phyloP scores from a whole-genome alignment of 2,329 filamentous ascomycete genomes.

The Cladosporium sp. region DNA sequence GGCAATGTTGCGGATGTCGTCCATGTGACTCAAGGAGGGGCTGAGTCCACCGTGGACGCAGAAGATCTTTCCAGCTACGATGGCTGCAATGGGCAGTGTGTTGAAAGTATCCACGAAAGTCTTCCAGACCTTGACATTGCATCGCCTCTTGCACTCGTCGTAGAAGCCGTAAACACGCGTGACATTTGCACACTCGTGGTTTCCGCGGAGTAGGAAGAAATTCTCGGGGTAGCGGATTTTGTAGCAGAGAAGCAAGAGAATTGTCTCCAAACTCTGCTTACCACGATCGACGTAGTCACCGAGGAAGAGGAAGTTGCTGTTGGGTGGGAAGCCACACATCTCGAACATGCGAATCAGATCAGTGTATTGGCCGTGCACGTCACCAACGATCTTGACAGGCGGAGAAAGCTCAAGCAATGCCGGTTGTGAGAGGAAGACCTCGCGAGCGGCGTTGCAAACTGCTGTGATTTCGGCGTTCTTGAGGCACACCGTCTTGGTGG shows the following conservation, averaged over 20 bases:
- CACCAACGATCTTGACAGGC: conserved; percentile 95
- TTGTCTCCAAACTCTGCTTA: conserved; percentile 93
- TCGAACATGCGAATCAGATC: conserved; percentile 96
- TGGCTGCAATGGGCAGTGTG: conserved; percentile 89
- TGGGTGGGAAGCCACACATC: conserved; percentile 95
- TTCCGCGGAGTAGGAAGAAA: conserved; percentile 90
- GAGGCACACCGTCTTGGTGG: conserved; percentile 93
- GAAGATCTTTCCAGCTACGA: conserved; percentile 95
- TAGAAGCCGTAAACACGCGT: conserved; percentile 96
- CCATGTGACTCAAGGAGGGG: conserved; percentile 90
- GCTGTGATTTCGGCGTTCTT: conserved; percentile 97
- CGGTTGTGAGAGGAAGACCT: conserved; percentile 86
- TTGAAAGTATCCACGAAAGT: conserved; percentile 97
- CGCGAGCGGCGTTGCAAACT: conserved; percentile 82
- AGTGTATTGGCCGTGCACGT: conserved; percentile 94
- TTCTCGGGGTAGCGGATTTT: conserved; percentile 97
- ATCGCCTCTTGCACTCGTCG: conserved; percentile 93
- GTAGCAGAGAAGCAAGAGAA: conserved; percentile 86
- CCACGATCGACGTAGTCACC: conserved; percentile 96
- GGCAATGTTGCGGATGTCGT: conserved; percentile 93
- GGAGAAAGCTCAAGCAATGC: conserved; percentile 87
- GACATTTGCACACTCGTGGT: conserved; percentile 95
- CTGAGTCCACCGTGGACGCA: conserved; percentile 94
- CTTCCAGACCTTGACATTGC: conserved; percentile 98
- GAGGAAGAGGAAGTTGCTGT: conserved; percentile 86